Conservation (phyloP, 2,329 filamentous ascomycete genomes). For the Hymenoscyphus infarciens region DNA sequence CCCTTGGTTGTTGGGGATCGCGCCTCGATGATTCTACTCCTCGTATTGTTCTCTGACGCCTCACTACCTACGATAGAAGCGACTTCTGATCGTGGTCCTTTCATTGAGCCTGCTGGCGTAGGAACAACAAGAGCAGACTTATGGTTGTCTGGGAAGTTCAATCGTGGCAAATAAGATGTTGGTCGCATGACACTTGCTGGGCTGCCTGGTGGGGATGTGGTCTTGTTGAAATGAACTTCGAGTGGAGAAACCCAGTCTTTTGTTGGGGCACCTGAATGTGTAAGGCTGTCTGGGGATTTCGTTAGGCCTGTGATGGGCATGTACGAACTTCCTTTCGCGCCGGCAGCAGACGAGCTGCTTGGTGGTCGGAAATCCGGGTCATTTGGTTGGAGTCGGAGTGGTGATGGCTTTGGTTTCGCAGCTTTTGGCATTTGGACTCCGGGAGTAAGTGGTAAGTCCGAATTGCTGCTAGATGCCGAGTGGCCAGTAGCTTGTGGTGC, state of each 20-base stretch:
- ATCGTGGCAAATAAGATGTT: constrained; percentile 22
- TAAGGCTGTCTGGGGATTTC: not conserved
- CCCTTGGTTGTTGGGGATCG: constrained; percentile 1
- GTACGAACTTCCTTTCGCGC: constrained; percentile 17
- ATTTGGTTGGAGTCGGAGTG: constrained; percentile 15
- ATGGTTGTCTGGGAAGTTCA: constrained; percentile 19
- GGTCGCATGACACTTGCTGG: constrained; percentile 12
- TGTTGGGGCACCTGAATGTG: not conserved
- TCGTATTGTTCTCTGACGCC: not conserved
- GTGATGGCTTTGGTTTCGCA: constrained; percentile 23
- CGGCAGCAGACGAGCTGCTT: constrained; percentile 10
- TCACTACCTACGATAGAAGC: constrained; percentile 17
- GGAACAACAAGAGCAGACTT: constrained; percentile 7
- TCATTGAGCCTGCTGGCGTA: constrained; percentile 9
- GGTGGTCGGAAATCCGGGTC: not conserved
- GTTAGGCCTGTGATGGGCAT: constrained; percentile 16
- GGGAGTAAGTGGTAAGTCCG: constrained; percentile 5
- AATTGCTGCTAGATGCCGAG: constrained; percentile 16
- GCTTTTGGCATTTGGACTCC: constrained; percentile 5
- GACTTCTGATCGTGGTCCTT: constrained; percentile 12
- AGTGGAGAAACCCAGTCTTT: constrained; percentile 25
- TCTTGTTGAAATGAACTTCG: constrained; percentile 26
- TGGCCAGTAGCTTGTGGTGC: constrained; percentile 15
- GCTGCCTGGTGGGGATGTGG: constrained; percentile 15
- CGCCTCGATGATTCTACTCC: constrained; percentile 7